Conservation (phyloP, 352 stramenopile genomes). For the Globisporangium carolinianum region DNA sequence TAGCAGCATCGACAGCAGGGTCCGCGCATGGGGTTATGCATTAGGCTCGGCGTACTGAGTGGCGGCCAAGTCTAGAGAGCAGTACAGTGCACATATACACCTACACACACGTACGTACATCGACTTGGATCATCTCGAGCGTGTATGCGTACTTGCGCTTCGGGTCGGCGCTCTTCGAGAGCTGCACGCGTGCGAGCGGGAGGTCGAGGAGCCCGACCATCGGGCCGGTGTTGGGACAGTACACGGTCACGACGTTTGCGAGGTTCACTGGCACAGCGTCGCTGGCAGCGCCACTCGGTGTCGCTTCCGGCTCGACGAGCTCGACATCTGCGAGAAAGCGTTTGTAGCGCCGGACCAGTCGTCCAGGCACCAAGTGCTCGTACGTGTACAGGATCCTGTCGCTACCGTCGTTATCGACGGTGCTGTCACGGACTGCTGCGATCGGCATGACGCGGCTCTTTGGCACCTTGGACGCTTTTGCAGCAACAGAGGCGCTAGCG, state of each 20-base stretch:
- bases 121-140: conserved; percentile 77
- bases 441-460: conserved; percentile 3
- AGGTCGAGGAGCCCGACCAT: conserved; percentile 76
- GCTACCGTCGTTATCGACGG: not conserved
- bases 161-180: conserved; percentile 65
- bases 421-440: conserved; percentile 8
- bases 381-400: conserved; percentile 44
- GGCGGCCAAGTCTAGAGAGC: too few species aligned
- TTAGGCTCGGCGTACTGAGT: too few species aligned
- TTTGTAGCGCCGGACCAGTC: conserved; percentile 73
- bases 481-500: not conserved
- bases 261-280: conserved; percentile 1
- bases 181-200: conserved; percentile 54
- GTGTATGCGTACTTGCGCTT: conserved; percentile 85
- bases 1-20: not conserved
- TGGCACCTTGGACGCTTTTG: not conserved
- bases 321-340: conserved; percentile 78
- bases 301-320: conserved; percentile 15
- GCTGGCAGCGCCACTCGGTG: not conserved
- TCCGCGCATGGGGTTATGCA: too few species aligned
- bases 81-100: too few species aligned
- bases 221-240: conserved; percentile 78
- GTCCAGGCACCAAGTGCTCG: conserved; percentile 38
- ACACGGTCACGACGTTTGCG: conserved; percentile 50
- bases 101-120: conserved; percentile 31